A percentile compares a stretch with the other conserved stretches of the same genome.
These are phyloP conservation scores for Casuarina equisetifolia DNA, from an alignment of 306 rosid species.

Conservation along the genomic window DNA sequence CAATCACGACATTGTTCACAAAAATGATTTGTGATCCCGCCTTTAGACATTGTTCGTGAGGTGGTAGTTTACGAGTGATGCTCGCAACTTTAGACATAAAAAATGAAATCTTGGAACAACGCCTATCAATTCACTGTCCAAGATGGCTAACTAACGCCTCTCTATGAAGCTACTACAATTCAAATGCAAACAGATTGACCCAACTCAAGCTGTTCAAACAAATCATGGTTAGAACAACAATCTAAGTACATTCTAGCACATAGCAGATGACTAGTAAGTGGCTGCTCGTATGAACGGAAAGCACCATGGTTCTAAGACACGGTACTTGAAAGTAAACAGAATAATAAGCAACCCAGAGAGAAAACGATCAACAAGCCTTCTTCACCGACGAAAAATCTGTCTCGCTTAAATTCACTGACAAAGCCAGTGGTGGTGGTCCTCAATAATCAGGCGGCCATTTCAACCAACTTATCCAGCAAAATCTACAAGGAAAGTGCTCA, in stretches of 20 bases:
- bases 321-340: not conserved
- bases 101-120: not conserved
- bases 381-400: not conserved
- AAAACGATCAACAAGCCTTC: not conserved
- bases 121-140: slow-evolving; percentile 3
- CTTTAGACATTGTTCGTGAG: too few relatives aligned
- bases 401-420: not conserved
- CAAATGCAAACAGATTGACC: not conserved
- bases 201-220: not conserved
- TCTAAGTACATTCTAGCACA: not conserved
- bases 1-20: not conserved
- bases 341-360: not conserved
- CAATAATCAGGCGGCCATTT: not conserved
- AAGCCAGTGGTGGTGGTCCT: not conserved
- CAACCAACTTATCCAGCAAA: not conserved
- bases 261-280: not conserved
- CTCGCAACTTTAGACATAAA: not conserved
- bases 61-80: not conserved
- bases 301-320: not conserved
- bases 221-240: not conserved
- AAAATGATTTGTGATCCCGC: not conserved
- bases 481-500: not conserved
- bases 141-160: not conserved
- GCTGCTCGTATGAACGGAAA: not conserved
- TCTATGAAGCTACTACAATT: not conserved